Conservation (phyloP, 2,329 filamentous ascomycete genomes). For the Cordyceps sp. region DNA sequence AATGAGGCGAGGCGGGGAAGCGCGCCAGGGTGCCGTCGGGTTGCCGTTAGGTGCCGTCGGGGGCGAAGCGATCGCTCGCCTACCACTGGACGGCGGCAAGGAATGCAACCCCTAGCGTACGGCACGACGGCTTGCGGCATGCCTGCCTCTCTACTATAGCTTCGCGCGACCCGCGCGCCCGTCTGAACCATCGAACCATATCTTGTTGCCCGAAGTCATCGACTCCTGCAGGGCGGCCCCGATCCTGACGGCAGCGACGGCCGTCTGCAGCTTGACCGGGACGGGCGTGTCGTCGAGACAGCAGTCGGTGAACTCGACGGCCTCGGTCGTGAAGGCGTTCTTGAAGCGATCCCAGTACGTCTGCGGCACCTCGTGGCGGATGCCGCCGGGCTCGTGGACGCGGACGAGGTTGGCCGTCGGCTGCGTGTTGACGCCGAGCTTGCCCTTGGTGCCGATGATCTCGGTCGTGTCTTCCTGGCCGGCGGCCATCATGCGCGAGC, state of each 20-base stretch:
- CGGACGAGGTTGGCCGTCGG: slow-evolving; percentile 37
- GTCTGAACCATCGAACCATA: slow-evolving; percentile 32
- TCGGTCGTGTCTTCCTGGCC: slow-evolving; percentile 53
- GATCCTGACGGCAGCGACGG: slow-evolving; percentile 43
- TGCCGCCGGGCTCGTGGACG: slow-evolving; percentile 26
- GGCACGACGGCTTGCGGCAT: too few species aligned
- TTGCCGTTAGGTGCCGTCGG: too few species aligned
- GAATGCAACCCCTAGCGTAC: too few species aligned
- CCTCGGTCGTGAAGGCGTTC: slow-evolving; percentile 45
- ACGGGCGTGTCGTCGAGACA: slow-evolving; percentile 37
- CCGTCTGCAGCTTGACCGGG: slow-evolving; percentile 38
- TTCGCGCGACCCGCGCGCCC: slow-evolving; percentile 3
- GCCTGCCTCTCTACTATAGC: too few species aligned
- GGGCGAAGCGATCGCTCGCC: too few species aligned
- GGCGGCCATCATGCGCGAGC: slow-evolving; percentile 48
- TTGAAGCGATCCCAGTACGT: slow-evolving; percentile 48
- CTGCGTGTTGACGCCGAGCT: slow-evolving; percentile 42
- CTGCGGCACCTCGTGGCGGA: slow-evolving; percentile 41
- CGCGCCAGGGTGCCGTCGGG: too few species aligned
- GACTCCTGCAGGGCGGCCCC: slow-evolving; percentile 41
- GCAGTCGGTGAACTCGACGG: slow-evolving; percentile 43
- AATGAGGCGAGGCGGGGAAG: too few species aligned
- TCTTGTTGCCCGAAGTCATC: slow-evolving; percentile 35
- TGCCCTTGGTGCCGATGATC: slow-evolving; percentile 50
- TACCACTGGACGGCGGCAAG: too few species aligned